Conservation (phyloP, 768 basidiomycete genomes). For the Mycena capillaripes region DNA sequence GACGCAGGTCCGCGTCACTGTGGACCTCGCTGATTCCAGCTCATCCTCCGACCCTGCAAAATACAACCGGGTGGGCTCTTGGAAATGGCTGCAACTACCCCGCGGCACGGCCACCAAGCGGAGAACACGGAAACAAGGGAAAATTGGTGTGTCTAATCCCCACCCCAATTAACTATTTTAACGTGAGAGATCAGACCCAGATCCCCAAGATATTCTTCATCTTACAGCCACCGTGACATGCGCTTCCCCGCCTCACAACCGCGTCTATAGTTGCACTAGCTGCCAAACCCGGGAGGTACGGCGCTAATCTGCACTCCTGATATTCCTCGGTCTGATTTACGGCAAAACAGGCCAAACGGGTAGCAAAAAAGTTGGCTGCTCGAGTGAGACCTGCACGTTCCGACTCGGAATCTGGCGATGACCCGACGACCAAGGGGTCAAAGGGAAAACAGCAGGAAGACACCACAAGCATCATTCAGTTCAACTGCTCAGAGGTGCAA, state of each 20-base stretch:
- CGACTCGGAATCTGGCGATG: slow-evolving; percentile 79
- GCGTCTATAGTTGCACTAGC: slow-evolving; percentile 87
- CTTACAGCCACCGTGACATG: slow-evolving; percentile 84
- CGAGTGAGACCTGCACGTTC: slow-evolving; percentile 84
- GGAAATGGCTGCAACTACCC: slow-evolving; percentile 90
- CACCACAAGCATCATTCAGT: slow-evolving; percentile 90
- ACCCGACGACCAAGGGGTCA: slow-evolving; percentile 50
- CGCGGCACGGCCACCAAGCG: slow-evolving; percentile 88
- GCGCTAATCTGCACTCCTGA: slow-evolving; percentile 9
- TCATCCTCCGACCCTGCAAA: slow-evolving; percentile 71
- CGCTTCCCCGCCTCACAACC: slow-evolving; percentile 82
- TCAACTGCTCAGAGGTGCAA: slow-evolving; percentile 92
- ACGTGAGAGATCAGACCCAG: slow-evolving; percentile 64
- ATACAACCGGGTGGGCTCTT: slow-evolving; percentile 88
- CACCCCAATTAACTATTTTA: slow-evolving; percentile 24
- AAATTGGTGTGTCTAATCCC: slow-evolving; percentile 70
- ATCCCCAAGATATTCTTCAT: slow-evolving; percentile 77
- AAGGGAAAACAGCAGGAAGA: slow-evolving; percentile 72
- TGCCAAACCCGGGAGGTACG: slow-evolving; percentile 89
- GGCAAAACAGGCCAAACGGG: slow-evolving; percentile 81
- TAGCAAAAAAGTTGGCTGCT: slow-evolving; percentile 89
- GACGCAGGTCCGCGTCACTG: slow-evolving; percentile 89
- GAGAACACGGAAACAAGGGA: slow-evolving; percentile 86
- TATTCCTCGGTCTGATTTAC: slow-evolving; percentile 14
- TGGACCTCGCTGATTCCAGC: slow-evolving; percentile 82